These are phyloP conservation scores for Wickerhamomyces xylosicus DNA, from an alignment of 805 yeast species.

Conservation along the genomic window DNA sequence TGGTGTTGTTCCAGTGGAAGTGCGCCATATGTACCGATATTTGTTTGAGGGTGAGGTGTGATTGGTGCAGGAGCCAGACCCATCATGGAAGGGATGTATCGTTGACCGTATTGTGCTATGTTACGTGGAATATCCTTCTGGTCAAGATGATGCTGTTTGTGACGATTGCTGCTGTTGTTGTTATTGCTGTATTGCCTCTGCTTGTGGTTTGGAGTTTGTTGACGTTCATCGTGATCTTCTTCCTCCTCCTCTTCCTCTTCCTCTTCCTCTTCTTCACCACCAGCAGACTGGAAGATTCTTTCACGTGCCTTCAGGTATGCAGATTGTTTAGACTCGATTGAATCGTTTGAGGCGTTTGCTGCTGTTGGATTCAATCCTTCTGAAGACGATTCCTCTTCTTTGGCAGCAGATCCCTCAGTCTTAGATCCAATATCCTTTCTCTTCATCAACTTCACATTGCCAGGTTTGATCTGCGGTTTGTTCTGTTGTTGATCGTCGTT, in stretches of 20 bases:
- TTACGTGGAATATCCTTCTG: constrained; percentile 7
- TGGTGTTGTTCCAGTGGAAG: neutral
- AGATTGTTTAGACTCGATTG: constrained; percentile 31
- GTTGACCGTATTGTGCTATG: constrained; percentile 7
- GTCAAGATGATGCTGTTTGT: no score
- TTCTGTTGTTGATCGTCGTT: neutral
- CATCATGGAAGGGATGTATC: constrained; percentile 1
- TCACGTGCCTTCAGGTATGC: constrained; percentile 30
- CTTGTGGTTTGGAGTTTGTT: neutral
- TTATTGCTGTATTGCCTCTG: neutral
- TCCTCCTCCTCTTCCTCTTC: constrained; percentile 13
- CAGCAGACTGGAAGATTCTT: constrained; percentile 23
- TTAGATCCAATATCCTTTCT: neutral
- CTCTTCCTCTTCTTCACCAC: constrained; percentile 20
- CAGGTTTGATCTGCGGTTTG: neutral
- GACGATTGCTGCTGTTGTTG: constrained; percentile 2
- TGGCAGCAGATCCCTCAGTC: constrained; percentile 1
- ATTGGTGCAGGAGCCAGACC: constrained; percentile 5
- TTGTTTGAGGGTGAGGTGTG: neutral
- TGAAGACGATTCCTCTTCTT: constrained; percentile 1
- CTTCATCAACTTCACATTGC: neutral
- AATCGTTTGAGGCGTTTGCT: constrained; percentile 16
- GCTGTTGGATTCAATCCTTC: constrained; percentile 1
- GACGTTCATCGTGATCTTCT: constrained; percentile 1
- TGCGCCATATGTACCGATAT: no score